Percentiles rank a stretch among this genome's conserved stretches.
Conservation (phyloP, 208 protist species). For the Trypanosoma lewisi region DNA sequence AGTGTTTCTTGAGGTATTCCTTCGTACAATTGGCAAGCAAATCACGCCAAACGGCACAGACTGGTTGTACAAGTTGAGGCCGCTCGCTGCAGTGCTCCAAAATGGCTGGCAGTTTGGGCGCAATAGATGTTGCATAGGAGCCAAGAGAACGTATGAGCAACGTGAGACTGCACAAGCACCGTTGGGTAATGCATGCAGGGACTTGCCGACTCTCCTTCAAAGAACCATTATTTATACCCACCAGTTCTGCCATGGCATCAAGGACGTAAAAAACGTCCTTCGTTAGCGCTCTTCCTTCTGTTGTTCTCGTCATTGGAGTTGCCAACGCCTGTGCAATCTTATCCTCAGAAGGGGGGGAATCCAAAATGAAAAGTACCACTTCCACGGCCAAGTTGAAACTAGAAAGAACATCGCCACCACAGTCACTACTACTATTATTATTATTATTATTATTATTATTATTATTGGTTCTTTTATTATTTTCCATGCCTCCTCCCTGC, state of each 20-base stretch:
- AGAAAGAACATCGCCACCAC: constrained; percentile 16
- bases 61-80: constrained; percentile 26
- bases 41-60: constrained; percentile 66
- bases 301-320: background rate
- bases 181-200: constrained; percentile 35
- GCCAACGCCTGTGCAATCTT: constrained; percentile 12
- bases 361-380: constrained; percentile 41
- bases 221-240: constrained; percentile 18
- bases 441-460: background rate
- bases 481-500: constrained; percentile 26
- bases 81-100: constrained; percentile 47
- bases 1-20: constrained; percentile 67
- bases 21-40: constrained; percentile 57
- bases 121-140: constrained; percentile 58
- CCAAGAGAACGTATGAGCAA: constrained; percentile 71
- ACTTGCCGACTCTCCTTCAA: constrained; percentile 5
- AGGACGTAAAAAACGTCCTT: constrained; percentile 32
- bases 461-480: constrained; percentile 10
- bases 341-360: constrained; percentile 20
- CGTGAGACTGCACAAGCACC: constrained; percentile 70
- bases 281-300: constrained; percentile 10
- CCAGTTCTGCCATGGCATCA: constrained; percentile 15
- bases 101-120: constrained; percentile 78
- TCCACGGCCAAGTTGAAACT: constrained; percentile 42
- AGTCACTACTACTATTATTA: background rate